Conservation (phyloP, 345 rosid genomes). For the Acer yangbiense region DNA sequence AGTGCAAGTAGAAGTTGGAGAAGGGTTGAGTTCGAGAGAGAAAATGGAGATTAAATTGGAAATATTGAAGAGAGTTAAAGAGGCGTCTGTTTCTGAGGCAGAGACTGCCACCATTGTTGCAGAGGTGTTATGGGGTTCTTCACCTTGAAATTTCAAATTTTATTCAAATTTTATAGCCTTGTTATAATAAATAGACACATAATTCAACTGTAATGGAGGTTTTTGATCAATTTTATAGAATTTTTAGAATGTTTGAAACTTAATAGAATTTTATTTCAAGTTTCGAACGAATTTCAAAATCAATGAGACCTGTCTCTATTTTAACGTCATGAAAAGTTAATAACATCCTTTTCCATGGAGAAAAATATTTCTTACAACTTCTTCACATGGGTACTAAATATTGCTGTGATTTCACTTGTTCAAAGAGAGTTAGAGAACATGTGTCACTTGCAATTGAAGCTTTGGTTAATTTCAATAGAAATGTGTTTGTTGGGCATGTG, state of each 20-base stretch:
- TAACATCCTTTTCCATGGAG: no score
- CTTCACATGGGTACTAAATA: no score
- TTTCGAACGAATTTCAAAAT: no score
- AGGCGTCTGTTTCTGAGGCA: conserved; percentile 47
- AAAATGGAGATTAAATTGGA: conserved; percentile 42
- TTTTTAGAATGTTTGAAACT: no score
- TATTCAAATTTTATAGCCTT: not conserved
- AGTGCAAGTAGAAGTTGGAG: conserved; percentile 57
- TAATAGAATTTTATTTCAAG: no score
- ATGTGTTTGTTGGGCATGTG: conserved; percentile 63
- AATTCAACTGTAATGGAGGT: not conserved
- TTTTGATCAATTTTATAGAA: no score
- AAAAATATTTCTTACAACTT: no score
- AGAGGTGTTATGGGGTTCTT: conserved; percentile 62
- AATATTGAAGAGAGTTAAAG: conserved; percentile 45
- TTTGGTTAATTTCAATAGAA: conserved; percentile 50
- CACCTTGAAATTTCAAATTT: conserved; percentile 30
- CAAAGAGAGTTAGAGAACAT: conserved; percentile 34
- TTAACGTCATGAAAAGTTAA: no score
- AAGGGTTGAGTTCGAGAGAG: conserved; percentile 44
- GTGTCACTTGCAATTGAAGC: conserved; percentile 35
- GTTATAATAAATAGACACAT: not conserved
- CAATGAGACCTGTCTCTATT: no score
- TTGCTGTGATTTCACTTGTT: conserved; percentile 29
- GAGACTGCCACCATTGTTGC: conserved; percentile 44